These are phyloP conservation scores for Erythrophleum ivorense DNA, from an alignment of 331 rosid genomes.

Conservation along the genomic window DNA sequence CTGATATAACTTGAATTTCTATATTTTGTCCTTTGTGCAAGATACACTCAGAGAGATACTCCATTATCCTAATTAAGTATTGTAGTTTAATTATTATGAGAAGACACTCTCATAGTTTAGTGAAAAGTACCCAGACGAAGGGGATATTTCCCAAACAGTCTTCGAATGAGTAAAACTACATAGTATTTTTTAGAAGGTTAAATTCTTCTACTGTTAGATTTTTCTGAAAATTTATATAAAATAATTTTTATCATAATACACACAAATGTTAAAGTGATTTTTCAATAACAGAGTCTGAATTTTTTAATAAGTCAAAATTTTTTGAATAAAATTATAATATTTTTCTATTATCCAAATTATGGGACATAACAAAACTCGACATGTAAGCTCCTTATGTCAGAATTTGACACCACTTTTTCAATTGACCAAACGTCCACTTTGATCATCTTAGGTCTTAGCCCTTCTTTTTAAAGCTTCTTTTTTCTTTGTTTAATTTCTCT, in stretches of 20 bases:
- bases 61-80: not conserved
- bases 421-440: constrained; percentile 23
- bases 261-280: not conserved
- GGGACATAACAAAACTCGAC: not conserved
- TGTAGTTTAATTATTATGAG: not conserved
- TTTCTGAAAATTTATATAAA: too few relatives aligned
- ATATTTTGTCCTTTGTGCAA: not conserved
- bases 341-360: not conserved
- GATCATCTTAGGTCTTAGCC: not conserved
- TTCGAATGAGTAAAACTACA: too few relatives aligned
- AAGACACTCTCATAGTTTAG: not conserved
- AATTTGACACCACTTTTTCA: not conserved
- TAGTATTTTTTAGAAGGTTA: too few relatives aligned
- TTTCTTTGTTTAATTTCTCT: not conserved
- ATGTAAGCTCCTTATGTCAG: not conserved
- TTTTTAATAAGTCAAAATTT: too few relatives aligned
- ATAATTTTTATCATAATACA: not conserved
- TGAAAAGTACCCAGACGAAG: not conserved
- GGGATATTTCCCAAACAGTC: not conserved
- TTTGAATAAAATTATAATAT: too few relatives aligned
- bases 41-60: not conserved
- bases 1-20: too few relatives aligned
- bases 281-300: not conserved
- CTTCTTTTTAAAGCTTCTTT: not conserved
- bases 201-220: too few relatives aligned